Conservation (phyloP, 371 early-diverging fungal genomes). For the Funneliformis caledonium region DNA sequence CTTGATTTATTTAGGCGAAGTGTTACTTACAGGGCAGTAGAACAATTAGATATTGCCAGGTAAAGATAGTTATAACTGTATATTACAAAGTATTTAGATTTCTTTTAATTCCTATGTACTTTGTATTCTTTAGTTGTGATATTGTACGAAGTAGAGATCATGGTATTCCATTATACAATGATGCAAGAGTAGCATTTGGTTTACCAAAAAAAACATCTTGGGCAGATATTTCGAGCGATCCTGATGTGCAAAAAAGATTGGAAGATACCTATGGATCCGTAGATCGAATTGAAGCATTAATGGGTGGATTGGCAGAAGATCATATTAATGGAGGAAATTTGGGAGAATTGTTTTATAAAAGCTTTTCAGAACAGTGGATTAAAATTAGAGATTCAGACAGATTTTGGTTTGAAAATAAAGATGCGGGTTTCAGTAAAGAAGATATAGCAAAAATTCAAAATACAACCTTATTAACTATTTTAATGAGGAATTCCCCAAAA, state of each 20-base stretch:
- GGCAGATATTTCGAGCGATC: constrained; percentile 43
- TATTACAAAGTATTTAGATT: too few species aligned
- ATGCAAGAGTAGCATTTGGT: constrained; percentile 38
- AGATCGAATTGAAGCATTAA: constrained; percentile 44
- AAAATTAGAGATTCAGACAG: constrained; percentile 49
- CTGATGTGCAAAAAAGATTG: constrained; percentile 36
- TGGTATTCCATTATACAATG: constrained; percentile 42
- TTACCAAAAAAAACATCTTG: constrained; percentile 38
- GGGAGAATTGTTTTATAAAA: constrained; percentile 44
- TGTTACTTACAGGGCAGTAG: too few species aligned
- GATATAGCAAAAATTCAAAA: background rate
- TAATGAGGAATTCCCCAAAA: background rate
- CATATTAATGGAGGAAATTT: constrained; percentile 41
- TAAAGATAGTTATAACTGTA: background rate
- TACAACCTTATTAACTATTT: constrained; percentile 3
- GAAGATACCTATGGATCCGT: constrained; percentile 40
- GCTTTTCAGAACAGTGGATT: constrained; percentile 45
- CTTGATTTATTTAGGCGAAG: background rate
- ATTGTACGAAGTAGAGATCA: background rate
- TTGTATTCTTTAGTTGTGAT: background rate
- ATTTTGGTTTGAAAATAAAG: constrained; percentile 46
- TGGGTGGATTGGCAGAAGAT: constrained; percentile 48
- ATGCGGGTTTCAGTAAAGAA: background rate
- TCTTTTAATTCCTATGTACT: background rate
- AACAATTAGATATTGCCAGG: background rate